Base-by-base conservation (phyloP, 805 yeast genomes). In the Hanseniaspora mollemarum region DNA sequence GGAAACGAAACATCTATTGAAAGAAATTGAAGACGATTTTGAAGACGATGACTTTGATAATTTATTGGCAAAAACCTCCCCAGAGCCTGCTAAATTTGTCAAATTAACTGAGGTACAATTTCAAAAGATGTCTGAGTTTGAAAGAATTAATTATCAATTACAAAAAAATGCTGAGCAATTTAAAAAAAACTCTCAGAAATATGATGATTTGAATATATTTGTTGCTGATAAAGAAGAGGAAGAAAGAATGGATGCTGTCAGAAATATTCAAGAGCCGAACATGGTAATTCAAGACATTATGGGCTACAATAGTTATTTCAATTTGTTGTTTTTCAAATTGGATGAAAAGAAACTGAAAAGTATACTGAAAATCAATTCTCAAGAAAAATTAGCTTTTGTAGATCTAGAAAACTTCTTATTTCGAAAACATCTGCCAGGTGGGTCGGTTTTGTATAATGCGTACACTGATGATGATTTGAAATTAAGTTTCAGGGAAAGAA, bases 181-280 rank as follows among this genome's bases (percentile, higher is more conserved):
- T 32, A 15, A 31, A n/a, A 12, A 43, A 4, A 25, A 16, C 15
- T 19, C 38, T 4, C 18, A 19, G n/a, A 36, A 38, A 12, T 28
- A 13, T 21, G 45, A 48, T 4, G 40, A 40, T 26, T 26, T 48
- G 29, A 43, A 48, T 18, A 9, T 40, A 3, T 48, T 32, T 33
- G 40, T 48, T 26, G 40, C 36, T 2, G 45, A 48, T n/a, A 48
- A 48, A 33, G 45, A 48, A 33, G 38, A 48, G 3, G 51, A 48
- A 13, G 51, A 48, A 40, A 39, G 51, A 40, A 40, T 32, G 7
- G 40, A 33, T 22, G 29, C 21, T 13, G 29, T 48, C 8, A 26
- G 45, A 25, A 40, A 29, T 8, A 7, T 48, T 2, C 51, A 48
- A 26, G 43, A 40, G 15, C 25, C 35, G 2, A 22, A 32, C 9